A percentile compares a stretch with the other conserved stretches of the same genome.
These are phyloP conservation scores for Inga leiocalycina DNA, from an alignment of 306 rosid species.

Conservation along the genomic window DNA sequence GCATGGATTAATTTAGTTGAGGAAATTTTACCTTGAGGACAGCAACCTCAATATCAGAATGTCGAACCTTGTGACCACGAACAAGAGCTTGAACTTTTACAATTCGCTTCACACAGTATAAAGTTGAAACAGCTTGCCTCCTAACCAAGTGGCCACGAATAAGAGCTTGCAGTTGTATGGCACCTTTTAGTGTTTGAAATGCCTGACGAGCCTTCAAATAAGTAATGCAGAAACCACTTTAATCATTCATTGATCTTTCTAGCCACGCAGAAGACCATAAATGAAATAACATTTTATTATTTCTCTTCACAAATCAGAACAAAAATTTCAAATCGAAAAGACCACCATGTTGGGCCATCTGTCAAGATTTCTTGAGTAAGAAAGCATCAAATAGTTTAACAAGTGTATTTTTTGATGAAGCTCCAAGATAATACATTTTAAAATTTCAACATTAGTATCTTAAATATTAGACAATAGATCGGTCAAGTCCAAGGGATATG, in stretches of 20 bases:
- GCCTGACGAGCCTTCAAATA: conserved; percentile 51
- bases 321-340: not conserved
- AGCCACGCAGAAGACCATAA: not conserved
- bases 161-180: conserved; percentile 57
- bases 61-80: conserved; percentile 57
- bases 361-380: not conserved
- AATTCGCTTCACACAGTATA: conserved; percentile 55
- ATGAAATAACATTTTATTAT: not conserved
- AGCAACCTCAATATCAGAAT: conserved; percentile 46
- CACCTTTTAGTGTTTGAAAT: conserved; percentile 44
- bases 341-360: not conserved
- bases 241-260: conserved; percentile 12
- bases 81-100: conserved; percentile 51
- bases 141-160: conserved; percentile 60
- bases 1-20: conserved; percentile 13
- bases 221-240: conserved; percentile 13
- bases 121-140: conserved; percentile 65
- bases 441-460: not conserved
- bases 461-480: not conserved
- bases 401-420: not conserved
- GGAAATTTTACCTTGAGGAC: conserved; percentile 46
- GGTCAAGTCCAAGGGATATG: not conserved
- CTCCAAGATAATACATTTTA: not conserved
- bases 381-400: not conserved
- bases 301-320: not conserved